A percentile compares a stretch with the other conserved stretches of the same genome.
Evolutionary conservation across 495 filamentous ascomycete species (phyloP).

Genomic region (Monascus purpureus): DNA sequence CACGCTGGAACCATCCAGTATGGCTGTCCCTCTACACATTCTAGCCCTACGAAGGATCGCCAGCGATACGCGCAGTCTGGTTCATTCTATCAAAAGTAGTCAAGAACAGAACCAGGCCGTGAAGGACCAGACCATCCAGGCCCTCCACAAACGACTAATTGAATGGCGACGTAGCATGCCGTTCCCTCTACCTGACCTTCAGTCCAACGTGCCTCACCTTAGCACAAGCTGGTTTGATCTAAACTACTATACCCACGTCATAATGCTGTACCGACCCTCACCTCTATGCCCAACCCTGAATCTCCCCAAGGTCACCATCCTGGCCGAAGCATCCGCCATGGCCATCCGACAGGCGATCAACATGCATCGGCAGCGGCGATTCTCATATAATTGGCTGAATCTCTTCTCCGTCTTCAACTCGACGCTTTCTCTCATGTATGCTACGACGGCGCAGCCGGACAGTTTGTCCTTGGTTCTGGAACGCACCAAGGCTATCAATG

Average conservation of each 20-base stretch:
- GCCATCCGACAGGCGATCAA: conserved; percentile 22
- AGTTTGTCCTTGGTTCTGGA: conserved; percentile 9
- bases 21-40: conserved; percentile 26
- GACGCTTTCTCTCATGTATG: conserved; percentile 22
- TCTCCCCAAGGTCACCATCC: conserved; percentile 10
- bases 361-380: conserved; percentile 19
- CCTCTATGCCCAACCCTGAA: conserved; percentile 18
- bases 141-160: conserved; percentile 19
- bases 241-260: conserved; percentile 25
- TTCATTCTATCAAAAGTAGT: conserved; percentile 10
- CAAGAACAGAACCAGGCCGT: conserved; percentile 5
- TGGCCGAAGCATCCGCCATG: conserved; percentile 21
- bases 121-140: conserved; percentile 13
- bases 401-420: conserved; percentile 22
- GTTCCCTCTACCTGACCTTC: conserved; percentile 22
- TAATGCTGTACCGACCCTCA: conserved; percentile 25
- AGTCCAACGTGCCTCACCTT: conserved; percentile 23
- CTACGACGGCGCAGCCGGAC: conserved; percentile 18
- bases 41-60: conserved; percentile 20
- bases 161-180: conserved; percentile 28
- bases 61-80: conserved; percentile 17
- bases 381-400: conserved; percentile 30
- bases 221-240: conserved; percentile 26
- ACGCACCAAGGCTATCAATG: conserved; percentile 13
- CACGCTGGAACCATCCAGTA: conserved; percentile 14